Base-by-base conservation (phyloP, 768 basidiomycete genomes). In the Boletellus sp. region DNA sequence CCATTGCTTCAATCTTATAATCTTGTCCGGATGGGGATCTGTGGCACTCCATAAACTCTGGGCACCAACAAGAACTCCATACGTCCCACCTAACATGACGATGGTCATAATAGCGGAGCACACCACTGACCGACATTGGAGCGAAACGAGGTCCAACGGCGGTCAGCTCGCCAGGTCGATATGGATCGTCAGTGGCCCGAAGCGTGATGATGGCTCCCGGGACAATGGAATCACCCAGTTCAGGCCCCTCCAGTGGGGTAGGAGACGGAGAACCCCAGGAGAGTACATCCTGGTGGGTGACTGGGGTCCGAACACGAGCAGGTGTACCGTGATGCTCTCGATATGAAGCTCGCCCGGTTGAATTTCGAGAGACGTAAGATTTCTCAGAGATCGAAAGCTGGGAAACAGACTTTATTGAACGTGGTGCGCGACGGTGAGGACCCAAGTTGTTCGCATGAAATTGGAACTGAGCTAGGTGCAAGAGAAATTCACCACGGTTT, bases 291-390 rank as follows among this genome's bases (percentile, higher is more conserved):
- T 26, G 42, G 22, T 40, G 37, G 7, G 22, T 23, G 6, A n/a
- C 37, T n/a, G 63, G 54, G 0, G 47, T 52, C 31, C 53, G 56
- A 37, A 23, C 26, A 17, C 46, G 53, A 23, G 59, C 45, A 31
- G 47, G 31, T 15, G 53, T 47, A 7, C 59, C 66, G 20, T 2
- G 56, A 36, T 66, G 47, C 8, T 37, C 48, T 40, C 59, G 61
- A 43, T 61, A 62, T 16, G 64, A 61, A 1, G 51, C 43, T 28
- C 61, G 61, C 10, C 61, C 65, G 19, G n/a, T 19, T 3, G 65
- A 63, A 17, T 22, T 46, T 46, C 34, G 35, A 51, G 61, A 57
- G 42, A 35, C 38, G 16, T 0, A 26, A 4, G 64, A 62, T 11
- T n/a, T 45, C 26, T 34, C 54, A 8, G 64, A 61, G 22, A 38